Evolutionary conservation across 139 green algal species (phyloP), one percentile per base, ranked within the genome.

Genomic region (Chlorella sorokiniana): DNA sequence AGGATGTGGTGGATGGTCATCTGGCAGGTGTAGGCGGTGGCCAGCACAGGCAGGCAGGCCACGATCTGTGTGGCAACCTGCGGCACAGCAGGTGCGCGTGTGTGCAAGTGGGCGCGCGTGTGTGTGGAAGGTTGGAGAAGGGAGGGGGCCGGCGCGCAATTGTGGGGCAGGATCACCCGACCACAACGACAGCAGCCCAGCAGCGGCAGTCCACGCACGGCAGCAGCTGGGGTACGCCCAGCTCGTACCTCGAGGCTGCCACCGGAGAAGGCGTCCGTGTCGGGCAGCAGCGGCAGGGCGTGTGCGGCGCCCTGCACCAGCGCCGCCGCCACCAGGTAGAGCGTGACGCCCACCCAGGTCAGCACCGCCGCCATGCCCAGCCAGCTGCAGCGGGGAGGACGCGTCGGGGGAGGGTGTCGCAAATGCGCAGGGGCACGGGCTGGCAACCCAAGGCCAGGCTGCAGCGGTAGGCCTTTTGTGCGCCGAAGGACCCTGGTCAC

Each of bases 1-100:
- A 86, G 41, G 31, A 86, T 76, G 61, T 56, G 37, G 41, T 79
- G 69, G 0, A 86, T 51, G 1, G 81, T 82, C 81, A 86, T 86
- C 40, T 80, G 69, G 61, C 81, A 86, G 1, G 81, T 86, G 67
- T 81, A 86, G 0, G 81, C 81, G 5, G 81, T 86, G 41, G 71
- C 81, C 29, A 86, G 35, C 16, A 83, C 54, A 0, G 78, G 78
- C 2, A 83, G 74, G 20, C 82, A 59, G 9, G 71, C 69, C 41
- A 82, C 63, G 4, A 79, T 54, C 56, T 77, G 78, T 9, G 68
- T 76, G 22, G 65, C 78, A 27, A 69, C 35, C 73, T 79, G 14
- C 23, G 42, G n/a, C n/a, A 42, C 5, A 14, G 8, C 18, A 71
- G 31, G 64, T 11, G 42, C 8, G 31, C 10, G 31, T 14, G 23